Percentiles rank a stretch among this genome's conserved stretches.
Conservation (phyloP, 2,329 filamentous ascomycete species). For the Arachnomyces sp. region DNA sequence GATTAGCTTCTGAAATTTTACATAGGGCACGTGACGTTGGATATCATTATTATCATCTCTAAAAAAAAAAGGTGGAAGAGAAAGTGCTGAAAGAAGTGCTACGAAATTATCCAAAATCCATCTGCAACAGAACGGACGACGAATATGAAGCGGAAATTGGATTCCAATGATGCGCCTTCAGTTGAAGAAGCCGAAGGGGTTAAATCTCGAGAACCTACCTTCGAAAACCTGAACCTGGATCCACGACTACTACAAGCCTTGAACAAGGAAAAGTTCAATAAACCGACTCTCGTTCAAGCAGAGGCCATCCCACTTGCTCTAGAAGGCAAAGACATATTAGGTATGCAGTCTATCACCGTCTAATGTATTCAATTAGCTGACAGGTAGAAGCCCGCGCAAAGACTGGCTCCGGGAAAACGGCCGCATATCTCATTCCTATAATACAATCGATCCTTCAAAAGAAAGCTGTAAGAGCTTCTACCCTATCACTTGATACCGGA, state of each 20-base stretch:
- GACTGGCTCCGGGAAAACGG: constrained; percentile 94
- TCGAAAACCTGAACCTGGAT: constrained; percentile 73
- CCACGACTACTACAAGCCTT: constrained; percentile 78
- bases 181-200: constrained; percentile 22
- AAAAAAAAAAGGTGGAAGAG: not conserved
- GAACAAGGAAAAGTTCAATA: constrained; percentile 72
- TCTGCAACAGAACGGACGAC: not conserved
- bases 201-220: constrained; percentile 45
- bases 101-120: not conserved
- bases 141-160: constrained; percentile 45
- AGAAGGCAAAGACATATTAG: constrained; percentile 77
- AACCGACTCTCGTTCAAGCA: constrained; percentile 81
- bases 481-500: not conserved
- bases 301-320: constrained; percentile 82
- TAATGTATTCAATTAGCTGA: constrained; percentile 1
- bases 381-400: constrained; percentile 66
- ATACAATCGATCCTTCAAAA: constrained; percentile 73
- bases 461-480: constrained; percentile 51
- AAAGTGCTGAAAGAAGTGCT: no score
- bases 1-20: no score
- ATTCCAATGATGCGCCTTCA: constrained; percentile 40
- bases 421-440: constrained; percentile 89
- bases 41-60: not conserved
- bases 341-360: constrained; percentile 23
- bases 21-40: not conserved